Base-by-base conservation (phyloP, 2,329 filamentous ascomycete species). In the Neobulgaria alba region DNA sequence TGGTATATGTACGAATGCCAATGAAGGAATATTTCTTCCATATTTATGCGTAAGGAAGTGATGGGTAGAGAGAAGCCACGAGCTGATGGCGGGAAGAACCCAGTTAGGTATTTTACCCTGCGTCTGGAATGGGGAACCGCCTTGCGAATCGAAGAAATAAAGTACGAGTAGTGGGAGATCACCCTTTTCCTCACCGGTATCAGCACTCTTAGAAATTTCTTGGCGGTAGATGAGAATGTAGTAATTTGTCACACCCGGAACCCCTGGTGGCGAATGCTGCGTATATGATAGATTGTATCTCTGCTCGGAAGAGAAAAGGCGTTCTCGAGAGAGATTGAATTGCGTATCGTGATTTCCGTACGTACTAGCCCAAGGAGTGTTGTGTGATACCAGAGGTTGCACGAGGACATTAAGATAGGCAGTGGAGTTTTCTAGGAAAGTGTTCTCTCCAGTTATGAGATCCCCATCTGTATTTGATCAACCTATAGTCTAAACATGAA, bases 101-200 rank as follows among this genome's bases (percentile, higher is more conserved):
- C 66, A 72, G 31, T 69, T 60, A 29, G 63, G 59, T 4, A 53
- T 49, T 10, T 51, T 45, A 9, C 56, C 37, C 19, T 57, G 42
- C 2, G 49, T 51, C 34, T 63, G 68, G 50, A 69, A 75, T 36
- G 66, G 63, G 38, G 65, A 64, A 5, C 78, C 78, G 26, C 79
- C 79, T 12, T 73, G 67, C 41, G 68, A 74, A 53, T 86, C 82
- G 51, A 87, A 85, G 61, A 85, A 85, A 78, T 80, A 87, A 1
- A 87, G 63, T 1, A 86, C 53, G 5, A 68, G 52, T 5, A 54
- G 50, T 5, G 74, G 71, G 1, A 20, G 35, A 12, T 54, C 50
- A 3, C 51, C 40, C 43, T 67, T 65, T 4, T 34, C 10, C 12
- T 41, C 29, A 29, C 8, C n/a, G 8, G 23, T 29, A 15, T 33